Evolutionary conservation across 2,329 filamentous ascomycete genomes (phyloP).

Genomic region (Talaromyces sp.): DNA sequence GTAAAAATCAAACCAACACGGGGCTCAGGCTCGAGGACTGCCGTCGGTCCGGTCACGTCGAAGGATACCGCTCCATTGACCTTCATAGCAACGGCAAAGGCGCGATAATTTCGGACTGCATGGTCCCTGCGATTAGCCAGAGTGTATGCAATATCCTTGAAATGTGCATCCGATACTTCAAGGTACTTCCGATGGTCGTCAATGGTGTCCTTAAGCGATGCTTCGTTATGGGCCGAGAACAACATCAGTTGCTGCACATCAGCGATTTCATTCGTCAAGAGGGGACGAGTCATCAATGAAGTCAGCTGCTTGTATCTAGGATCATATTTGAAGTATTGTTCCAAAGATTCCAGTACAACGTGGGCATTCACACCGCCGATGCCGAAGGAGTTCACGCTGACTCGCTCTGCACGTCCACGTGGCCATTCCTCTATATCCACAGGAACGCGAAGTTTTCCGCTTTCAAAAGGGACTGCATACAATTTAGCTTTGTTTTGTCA

Average conservation of each 20-base stretch:
- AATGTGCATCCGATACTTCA: constrained; percentile 5
- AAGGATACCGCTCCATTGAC: background rate
- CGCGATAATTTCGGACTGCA: background rate
- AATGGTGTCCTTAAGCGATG: background rate
- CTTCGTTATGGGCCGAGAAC: constrained; percentile 1
- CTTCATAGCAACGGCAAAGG: background rate
- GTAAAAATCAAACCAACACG: constrained; percentile 31
- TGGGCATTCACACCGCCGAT: constrained; percentile 49
- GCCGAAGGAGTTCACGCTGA: constrained; percentile 45
- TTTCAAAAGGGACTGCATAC: constrained; percentile 15
- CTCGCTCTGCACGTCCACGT: constrained; percentile 18
- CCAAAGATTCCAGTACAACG: background rate
- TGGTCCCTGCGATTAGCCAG: constrained; percentile 9
- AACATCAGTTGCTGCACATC: background rate
- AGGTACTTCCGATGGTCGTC: constrained; percentile 5
- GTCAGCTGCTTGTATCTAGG: background rate
- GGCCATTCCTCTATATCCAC: constrained; percentile 16
- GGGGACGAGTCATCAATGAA: background rate
- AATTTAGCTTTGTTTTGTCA: too few relatives aligned
- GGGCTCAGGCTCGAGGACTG: constrained; percentile 3
- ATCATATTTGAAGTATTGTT: background rate
- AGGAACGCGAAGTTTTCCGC: constrained; percentile 17
- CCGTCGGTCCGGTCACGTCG: background rate
- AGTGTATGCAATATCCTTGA: constrained; percentile 15
- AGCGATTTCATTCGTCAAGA: background rate